These are phyloP conservation scores for Rhynchospora pubera DNA, from an alignment of 176 grass and related monocot species.

Conservation along the genomic window DNA sequence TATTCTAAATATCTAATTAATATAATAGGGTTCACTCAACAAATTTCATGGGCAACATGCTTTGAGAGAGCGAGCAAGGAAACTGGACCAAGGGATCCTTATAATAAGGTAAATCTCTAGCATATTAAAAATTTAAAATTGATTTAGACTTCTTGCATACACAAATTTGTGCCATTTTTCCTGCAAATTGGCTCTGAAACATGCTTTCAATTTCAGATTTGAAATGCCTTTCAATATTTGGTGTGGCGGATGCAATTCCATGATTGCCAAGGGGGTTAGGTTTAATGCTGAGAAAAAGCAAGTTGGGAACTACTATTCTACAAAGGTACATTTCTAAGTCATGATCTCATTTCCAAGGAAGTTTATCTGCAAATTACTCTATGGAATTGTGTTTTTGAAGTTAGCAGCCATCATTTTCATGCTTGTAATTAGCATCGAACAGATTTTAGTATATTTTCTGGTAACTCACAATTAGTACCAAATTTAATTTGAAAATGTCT, in stretches of 20 bases:
- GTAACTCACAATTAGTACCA: not conserved
- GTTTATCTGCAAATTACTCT: not conserved
- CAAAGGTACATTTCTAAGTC: slow-evolving; percentile 49
- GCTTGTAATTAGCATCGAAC: not conserved
- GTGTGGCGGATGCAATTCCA: slow-evolving; percentile 97
- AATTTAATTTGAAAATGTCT: not conserved
- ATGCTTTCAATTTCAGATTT: slow-evolving; percentile 36
- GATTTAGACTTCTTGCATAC: not conserved
- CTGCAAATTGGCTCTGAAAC: not conserved
- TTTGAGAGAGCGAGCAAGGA: slow-evolving; percentile 77
- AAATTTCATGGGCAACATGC: slow-evolving; percentile 95
- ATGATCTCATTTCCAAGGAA: not conserved
- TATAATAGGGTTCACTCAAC: slow-evolving; percentile 73
- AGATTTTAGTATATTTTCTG: not conserved
- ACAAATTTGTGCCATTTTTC: not conserved
- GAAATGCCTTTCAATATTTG: slow-evolving; percentile 98
- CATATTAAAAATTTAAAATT: not conserved
- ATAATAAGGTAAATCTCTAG: slow-evolving; percentile 67
- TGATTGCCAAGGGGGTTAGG: slow-evolving; percentile 98
- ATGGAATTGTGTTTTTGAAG: not conserved
- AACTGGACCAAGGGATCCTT: slow-evolving; percentile 90
- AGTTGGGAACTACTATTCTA: slow-evolving; percentile 98
- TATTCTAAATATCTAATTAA: not conserved
- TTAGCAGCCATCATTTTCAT: not conserved
- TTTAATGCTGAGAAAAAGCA: slow-evolving; percentile 99